Evolutionary conservation across 225 moss, liverwort and hornwort genomes (phyloP), one percentile per base, ranked within the genome.

Genomic region (Marchantia paleacea): DNA sequence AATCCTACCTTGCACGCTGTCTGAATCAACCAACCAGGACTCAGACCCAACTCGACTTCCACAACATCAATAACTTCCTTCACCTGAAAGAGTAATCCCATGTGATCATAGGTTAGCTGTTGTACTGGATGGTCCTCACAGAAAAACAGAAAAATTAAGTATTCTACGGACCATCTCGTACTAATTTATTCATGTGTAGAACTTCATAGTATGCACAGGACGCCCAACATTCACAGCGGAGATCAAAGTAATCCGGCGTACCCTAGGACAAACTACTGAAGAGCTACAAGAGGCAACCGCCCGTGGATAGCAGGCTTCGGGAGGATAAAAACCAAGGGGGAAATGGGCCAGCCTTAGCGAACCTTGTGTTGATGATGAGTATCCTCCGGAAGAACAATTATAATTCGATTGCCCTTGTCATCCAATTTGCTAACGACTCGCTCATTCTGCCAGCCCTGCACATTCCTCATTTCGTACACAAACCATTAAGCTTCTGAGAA

Each of bases 21-120:
- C 25, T 94, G 89, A 83, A 85, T 88, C 84, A 99, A 84, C 95
- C 99, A 99, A 77, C 90, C 94, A 71, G 95, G 90, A 50, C 90
- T 86, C 77, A 99, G 89, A 9, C 95, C 99, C 84, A 99, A 81
- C 89, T 99, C 95, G 65, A 87, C 86, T 85, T 99, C 95, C 92
- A 99, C 91, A 29, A 95, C 87, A 72, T 82, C 90, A 49, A 90
- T 89, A 29, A 99, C 91, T 81, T 99, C 99, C 57, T 62, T 85
- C 47, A 99, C 91, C 90, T 99, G 68, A 49, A 71, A 28, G 50
- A 61, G 12, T 11, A 20, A 55, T 11, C 29, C 18, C 19, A 70
- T 20, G 31, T 12, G 60, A 15, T 68, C 53, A 39, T 39, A 39
- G 39, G 39, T 39, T 39, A 31, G 14, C 13, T 0, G 6, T 31